Evolutionary conservation across 345 rosid genomes (phyloP).

Genomic region (Adansonia digitata): DNA sequence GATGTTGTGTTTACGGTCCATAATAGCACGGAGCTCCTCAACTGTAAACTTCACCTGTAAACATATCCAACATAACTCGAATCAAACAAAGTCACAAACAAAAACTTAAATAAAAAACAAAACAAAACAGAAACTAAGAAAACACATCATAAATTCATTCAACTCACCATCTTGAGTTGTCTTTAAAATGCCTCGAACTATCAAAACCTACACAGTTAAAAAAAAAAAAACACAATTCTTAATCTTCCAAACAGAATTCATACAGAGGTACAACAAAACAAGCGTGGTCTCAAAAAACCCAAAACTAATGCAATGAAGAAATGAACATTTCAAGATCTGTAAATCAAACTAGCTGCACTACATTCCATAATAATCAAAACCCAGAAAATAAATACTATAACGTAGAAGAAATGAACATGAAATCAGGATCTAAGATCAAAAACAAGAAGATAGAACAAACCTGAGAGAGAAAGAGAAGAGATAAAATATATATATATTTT

Average conservation of each 20-base stretch:
- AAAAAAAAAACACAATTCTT: neutral
- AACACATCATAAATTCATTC: neutral
- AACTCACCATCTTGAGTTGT: conserved; percentile 17
- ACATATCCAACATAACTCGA: neutral
- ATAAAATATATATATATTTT: too few species aligned
- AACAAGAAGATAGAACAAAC: neutral
- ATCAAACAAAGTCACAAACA: neutral
- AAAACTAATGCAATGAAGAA: neutral
- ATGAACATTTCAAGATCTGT: too few species aligned
- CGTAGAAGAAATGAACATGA: neutral
- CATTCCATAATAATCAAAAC: neutral
- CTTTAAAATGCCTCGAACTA: neutral
- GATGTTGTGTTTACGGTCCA: conserved; percentile 65
- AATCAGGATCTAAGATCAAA: neutral
- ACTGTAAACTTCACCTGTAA: conserved; percentile 58
- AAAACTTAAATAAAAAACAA: neutral
- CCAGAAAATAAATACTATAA: neutral
- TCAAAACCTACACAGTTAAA: too few species aligned
- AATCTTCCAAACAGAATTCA: neutral
- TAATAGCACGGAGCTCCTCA: conserved; percentile 57
- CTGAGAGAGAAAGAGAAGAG: neutral
- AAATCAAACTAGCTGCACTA: too few species aligned
- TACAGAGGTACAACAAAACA: neutral
- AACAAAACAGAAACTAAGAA: neutral
- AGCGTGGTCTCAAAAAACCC: neutral